Evolutionary conservation across 2,329 filamentous ascomycete genomes (phyloP).

Genomic region (Cercospora brassicicola): DNA sequence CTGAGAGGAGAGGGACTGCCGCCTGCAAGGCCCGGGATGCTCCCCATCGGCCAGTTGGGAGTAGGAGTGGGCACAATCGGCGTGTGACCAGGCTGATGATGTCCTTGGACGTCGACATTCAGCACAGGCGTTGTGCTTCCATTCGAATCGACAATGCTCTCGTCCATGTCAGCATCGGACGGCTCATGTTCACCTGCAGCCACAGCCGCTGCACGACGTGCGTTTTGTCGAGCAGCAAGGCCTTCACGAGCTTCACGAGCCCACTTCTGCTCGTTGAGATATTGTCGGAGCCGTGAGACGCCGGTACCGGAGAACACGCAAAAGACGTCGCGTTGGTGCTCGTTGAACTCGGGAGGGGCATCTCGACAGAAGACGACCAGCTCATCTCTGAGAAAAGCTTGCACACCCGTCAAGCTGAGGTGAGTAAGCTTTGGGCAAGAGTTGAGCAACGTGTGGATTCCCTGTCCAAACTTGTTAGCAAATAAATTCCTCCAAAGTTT

Average conservation of each 20-base stretch:
- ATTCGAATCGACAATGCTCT: conserved; percentile 31
- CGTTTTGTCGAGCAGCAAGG: conserved; percentile 15
- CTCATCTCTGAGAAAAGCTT: conserved; percentile 83
- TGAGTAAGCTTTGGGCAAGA: conserved; percentile 91
- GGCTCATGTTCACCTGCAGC: conserved; percentile 32
- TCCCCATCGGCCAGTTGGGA: conserved; percentile 18
- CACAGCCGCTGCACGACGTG: conserved; percentile 24
- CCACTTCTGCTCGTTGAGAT: conserved; percentile 61
- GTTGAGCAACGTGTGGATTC: conserved; percentile 85
- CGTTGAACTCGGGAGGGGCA: conserved; percentile 89
- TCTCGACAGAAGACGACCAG: conserved; percentile 82
- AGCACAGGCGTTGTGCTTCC: conserved; percentile 37
- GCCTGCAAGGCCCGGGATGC: conserved; percentile 1
- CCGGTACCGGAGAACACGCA: conserved; percentile 94
- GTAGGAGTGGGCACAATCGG: conserved; percentile 29
- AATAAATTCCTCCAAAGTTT: not conserved
- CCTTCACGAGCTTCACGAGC: conserved; percentile 15
- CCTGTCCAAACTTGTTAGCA: conserved; percentile 56
- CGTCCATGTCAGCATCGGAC: conserved; percentile 37
- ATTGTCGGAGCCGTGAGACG: conserved; percentile 72
- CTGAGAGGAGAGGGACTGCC: conserved; percentile 27
- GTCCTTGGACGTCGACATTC: conserved; percentile 32
- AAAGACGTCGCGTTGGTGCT: conserved; percentile 91
- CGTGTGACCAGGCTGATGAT: conserved; percentile 31
- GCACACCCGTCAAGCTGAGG: conserved; percentile 88